phyloP scores from a whole-genome alignment of 306 rosid species.

The Fragaria nilgerrensis region DNA sequence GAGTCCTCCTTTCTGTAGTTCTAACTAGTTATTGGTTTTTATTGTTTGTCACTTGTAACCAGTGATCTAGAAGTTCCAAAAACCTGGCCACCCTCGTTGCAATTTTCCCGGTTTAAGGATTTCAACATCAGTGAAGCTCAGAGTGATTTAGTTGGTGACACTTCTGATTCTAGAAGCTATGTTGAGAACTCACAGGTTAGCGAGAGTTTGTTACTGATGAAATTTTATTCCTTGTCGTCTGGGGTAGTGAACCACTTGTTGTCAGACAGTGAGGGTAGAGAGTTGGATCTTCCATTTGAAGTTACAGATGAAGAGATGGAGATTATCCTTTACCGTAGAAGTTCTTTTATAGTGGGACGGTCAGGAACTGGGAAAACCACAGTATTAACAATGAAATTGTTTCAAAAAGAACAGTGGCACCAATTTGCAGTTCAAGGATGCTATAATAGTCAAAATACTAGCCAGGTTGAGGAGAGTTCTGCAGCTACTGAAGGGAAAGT shows the following conservation, averaged over 20 bases:
- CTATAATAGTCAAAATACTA: slow-evolving; percentile 16
- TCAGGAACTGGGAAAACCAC: slow-evolving; percentile 96
- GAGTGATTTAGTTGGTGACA: slow-evolving; percentile 23
- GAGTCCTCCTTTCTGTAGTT: neutral
- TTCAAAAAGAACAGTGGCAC: slow-evolving; percentile 50
- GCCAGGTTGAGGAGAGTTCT: slow-evolving; percentile 16
- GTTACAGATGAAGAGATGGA: slow-evolving; percentile 65
- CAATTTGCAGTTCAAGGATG: slow-evolving; percentile 34
- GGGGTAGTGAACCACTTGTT: slow-evolving; percentile 56
- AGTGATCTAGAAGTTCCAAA: slow-evolving; percentile 57
- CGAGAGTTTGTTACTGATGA: slow-evolving; percentile 76
- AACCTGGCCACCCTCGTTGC: slow-evolving; percentile 42
- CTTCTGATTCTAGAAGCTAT: slow-evolving; percentile 52
- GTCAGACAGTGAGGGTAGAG: slow-evolving; percentile 48
- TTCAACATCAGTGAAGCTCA: slow-evolving; percentile 19
- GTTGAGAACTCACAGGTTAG: slow-evolving; percentile 79
- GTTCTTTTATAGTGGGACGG: slow-evolving; percentile 68
- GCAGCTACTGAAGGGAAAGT: slow-evolving; percentile 24
- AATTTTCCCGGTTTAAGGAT: slow-evolving; percentile 43
- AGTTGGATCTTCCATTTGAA: slow-evolving; percentile 73
- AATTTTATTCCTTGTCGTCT: slow-evolving; percentile 60
- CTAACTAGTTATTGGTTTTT: neutral
- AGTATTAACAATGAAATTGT: slow-evolving; percentile 70
- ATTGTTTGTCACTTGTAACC: slow-evolving; percentile 9
- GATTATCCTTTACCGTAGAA: slow-evolving; percentile 50